phyloP scores from a whole-genome alignment of 176 grass and related monocot species.

The Avena sativa region DNA sequence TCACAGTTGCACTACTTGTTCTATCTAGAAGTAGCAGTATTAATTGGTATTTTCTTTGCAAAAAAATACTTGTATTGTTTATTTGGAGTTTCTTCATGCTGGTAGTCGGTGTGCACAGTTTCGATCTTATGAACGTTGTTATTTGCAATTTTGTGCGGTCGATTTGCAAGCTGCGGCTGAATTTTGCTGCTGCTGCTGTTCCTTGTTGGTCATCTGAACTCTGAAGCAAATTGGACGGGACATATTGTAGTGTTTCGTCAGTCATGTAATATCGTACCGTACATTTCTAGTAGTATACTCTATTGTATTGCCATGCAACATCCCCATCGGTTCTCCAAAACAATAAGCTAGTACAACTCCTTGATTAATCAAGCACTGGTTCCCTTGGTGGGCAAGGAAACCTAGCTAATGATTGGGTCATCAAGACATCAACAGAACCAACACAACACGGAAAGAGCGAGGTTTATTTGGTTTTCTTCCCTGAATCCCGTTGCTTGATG shows the following conservation, averaged over 20 bases:
- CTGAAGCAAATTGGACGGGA: not conserved
- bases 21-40: not conserved
- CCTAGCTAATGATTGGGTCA: constrained; percentile 60
- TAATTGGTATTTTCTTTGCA: not conserved
- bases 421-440: constrained; percentile 27
- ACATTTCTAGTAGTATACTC: not conserved
- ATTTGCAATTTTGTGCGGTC: not conserved
- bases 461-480: not conserved
- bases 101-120: not conserved
- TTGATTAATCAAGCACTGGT: constrained; percentile 6
- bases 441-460: not conserved
- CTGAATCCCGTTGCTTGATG: constrained; percentile 30
- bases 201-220: not conserved
- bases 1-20: not conserved
- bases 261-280: constrained; percentile 25
- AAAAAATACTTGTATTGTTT: not conserved
- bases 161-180: not conserved
- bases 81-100: too few relatives aligned
- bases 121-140: not conserved
- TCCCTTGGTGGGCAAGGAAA: constrained; percentile 33
- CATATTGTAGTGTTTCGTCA: constrained; percentile 9
- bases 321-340: constrained; percentile 56
- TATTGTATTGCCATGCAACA: constrained; percentile 41
- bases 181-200: not conserved
- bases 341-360: constrained; percentile 8